Evolutionary conservation across 2,329 filamentous ascomycete species (phyloP), one percentile per base, ranked within the genome.

Genomic region (Colletotrichum lupini): DNA sequence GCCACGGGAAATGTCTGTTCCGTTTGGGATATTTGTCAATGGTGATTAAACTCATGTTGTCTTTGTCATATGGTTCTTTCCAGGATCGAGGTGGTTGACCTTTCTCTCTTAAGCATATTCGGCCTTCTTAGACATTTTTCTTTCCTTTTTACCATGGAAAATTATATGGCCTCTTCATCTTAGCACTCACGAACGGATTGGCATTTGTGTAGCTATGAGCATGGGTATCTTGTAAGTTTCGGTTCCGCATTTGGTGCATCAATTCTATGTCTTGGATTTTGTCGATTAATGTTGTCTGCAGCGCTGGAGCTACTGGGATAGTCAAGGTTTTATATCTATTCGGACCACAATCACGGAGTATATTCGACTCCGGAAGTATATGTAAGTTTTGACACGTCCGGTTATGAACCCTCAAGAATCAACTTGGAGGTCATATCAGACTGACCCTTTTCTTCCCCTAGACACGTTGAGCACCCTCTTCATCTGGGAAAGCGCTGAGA

Each of bases 241-340:
- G 0, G 16, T 42, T 1, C 14, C 6, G 37, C 37, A 42, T 19
- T 0, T 1, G 37, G 14, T 42, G 37, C 16, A 19, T 42, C 37
- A 42, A 19, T 19, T 19, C 6, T 42, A 0, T 6, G 0, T 16
- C 0, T 7, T n/a, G 42, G 19, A 19, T 4, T 5, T 4, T 9
- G 42, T 49, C 19, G 0, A 7, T 22, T 49, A 1, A 49, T 1
- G 42, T 49, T 1, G 2, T 49, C 2, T 19, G 19, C 42, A 49
- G 42, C 42, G 42, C 42, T 49, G 42, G 42, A 11, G 42, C 8
- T 49, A 49, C 42, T 22, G 42, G 42, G 19, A 49, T 49, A 49
- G 1, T 49, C 8, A 49, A 49, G 7, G 42, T 49, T 49, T 49
- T 49, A 11, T 49, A 49, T 49, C 42, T 49, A 9, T 49, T 49